phyloP scores from a whole-genome alignment of 2,329 filamentous ascomycete species.

The Hypoxylon sp. region DNA sequence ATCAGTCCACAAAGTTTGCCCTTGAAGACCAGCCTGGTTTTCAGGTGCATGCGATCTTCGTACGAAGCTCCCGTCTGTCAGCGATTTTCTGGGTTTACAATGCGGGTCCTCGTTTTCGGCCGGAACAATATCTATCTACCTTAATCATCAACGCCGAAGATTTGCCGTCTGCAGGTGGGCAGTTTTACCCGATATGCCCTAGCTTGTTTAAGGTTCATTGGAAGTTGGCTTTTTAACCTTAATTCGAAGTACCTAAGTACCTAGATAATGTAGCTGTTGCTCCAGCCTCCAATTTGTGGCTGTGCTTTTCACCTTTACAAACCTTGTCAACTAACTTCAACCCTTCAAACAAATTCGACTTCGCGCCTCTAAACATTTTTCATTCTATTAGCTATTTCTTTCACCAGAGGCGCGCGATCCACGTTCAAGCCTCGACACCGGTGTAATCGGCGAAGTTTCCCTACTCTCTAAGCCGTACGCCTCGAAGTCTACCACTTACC shows the following conservation, averaged over 20 bases:
- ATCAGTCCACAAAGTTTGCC: constrained; percentile 3
- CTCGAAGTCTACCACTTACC: not conserved
- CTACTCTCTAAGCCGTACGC: not conserved
- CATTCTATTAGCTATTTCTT: constrained; percentile 10
- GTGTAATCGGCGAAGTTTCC: not conserved
- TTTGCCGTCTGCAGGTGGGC: not conserved
- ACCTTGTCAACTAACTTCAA: constrained; percentile 28
- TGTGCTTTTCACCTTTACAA: constrained; percentile 20
- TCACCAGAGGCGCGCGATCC: constrained; percentile 3
- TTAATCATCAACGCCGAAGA: not conserved
- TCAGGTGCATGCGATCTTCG: not conserved
- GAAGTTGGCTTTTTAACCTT: constrained; percentile 4
- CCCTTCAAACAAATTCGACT: constrained; percentile 12
- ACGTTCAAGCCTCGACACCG: constrained; percentile 6
- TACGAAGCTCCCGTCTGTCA: constrained; percentile 17
- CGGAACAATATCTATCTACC: constrained; percentile 12
- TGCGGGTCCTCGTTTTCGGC: constrained; percentile 4
- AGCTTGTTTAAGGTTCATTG: too few relatives aligned
- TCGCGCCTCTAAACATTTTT: constrained; percentile 27
- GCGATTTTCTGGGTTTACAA: constrained; percentile 14
- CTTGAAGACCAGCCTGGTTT: not conserved
- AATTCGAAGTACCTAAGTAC: constrained; percentile 4
- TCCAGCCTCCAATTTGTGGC: constrained; percentile 19
- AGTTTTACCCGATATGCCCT: too few relatives aligned
- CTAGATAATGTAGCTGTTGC: not conserved